Evolutionary conservation across 2,329 filamentous ascomycete species (phyloP).

Genomic region (Clonostachys rhizophaga): DNA sequence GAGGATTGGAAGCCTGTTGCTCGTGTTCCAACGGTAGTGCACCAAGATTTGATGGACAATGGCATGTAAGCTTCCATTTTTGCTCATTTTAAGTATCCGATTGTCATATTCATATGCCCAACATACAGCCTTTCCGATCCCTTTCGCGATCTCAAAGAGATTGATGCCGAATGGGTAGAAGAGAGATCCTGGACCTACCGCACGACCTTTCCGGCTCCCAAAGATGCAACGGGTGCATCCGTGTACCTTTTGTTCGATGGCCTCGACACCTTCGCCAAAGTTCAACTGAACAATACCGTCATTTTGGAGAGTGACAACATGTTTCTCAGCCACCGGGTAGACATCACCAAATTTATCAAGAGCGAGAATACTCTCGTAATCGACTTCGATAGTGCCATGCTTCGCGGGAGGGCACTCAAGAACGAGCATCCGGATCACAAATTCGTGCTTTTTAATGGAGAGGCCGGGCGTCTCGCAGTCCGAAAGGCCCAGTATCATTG

Average conservation of each 20-base stretch:
- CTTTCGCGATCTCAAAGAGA: conserved; percentile 54
- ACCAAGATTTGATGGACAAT: not conserved
- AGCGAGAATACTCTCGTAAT: conserved; percentile 43
- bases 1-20: too few species aligned
- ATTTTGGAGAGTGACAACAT: conserved; percentile 48
- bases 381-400: conserved; percentile 45
- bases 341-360: conserved; percentile 24
- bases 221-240: too few species aligned
- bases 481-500: conserved; percentile 62
- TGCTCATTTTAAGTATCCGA: too few species aligned
- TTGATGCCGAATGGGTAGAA: conserved; percentile 51
- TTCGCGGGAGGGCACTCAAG: conserved; percentile 41
- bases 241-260: conserved; percentile 42
- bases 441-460: conserved; percentile 46
- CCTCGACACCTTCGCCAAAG: conserved; percentile 49
- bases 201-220: conserved; percentile 21
- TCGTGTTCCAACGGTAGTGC: not conserved
- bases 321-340: conserved; percentile 44
- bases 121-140: conserved; percentile 39
- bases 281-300: conserved; percentile 38
- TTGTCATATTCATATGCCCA: too few species aligned
- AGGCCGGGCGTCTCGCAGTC: conserved; percentile 14
- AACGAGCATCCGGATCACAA: conserved; percentile 43
- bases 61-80: too few species aligned
- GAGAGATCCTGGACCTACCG: conserved; percentile 55